phyloP scores from a whole-genome alignment of 2,329 filamentous ascomycete genomes.

The Sphaerulina populicola region DNA sequence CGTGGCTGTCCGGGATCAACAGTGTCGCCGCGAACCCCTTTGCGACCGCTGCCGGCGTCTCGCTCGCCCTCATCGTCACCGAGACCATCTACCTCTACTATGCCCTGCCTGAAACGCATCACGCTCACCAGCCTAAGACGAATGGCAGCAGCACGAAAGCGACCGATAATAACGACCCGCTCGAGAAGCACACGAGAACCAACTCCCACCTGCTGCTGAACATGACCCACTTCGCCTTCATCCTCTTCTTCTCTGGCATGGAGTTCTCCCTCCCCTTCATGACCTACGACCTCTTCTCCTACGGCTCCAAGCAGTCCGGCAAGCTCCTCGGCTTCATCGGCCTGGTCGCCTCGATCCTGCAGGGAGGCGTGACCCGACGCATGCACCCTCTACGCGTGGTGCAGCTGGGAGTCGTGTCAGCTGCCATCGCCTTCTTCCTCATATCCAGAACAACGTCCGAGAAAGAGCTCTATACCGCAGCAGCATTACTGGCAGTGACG shows the following conservation, averaged over 20 bases:
- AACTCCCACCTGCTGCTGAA: constrained; percentile 82
- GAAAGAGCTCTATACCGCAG: constrained; percentile 66
- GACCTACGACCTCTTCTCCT: constrained; percentile 88
- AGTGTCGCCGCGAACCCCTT: constrained; percentile 84
- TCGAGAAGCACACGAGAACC: constrained; percentile 46
- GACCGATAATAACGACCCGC: constrained; percentile 23
- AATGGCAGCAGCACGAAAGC: constrained; percentile 14
- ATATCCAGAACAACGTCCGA: constrained; percentile 63
- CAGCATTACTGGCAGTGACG: constrained; percentile 76
- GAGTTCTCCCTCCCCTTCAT: constrained; percentile 97
- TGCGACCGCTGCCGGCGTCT: constrained; percentile 82
- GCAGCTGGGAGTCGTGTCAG: constrained; percentile 67
- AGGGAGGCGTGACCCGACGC: constrained; percentile 82
- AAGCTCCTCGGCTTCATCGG: constrained; percentile 84
- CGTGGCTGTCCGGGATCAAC: constrained; percentile 69
- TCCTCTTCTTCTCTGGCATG: constrained; percentile 96
- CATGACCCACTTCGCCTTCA: constrained; percentile 76
- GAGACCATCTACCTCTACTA: constrained; percentile 85
- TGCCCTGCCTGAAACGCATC: constrained; percentile 74
- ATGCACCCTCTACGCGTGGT: constrained; percentile 74
- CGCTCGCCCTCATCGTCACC: constrained; percentile 69
- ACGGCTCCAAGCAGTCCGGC: constrained; percentile 71
- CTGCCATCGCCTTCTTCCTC: constrained; percentile 69
- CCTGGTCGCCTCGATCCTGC: constrained; percentile 80
- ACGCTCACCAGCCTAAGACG: constrained; percentile 30